Base-by-base conservation (phyloP, 495 filamentous ascomycete species). In the Penicillium verhagenii region DNA sequence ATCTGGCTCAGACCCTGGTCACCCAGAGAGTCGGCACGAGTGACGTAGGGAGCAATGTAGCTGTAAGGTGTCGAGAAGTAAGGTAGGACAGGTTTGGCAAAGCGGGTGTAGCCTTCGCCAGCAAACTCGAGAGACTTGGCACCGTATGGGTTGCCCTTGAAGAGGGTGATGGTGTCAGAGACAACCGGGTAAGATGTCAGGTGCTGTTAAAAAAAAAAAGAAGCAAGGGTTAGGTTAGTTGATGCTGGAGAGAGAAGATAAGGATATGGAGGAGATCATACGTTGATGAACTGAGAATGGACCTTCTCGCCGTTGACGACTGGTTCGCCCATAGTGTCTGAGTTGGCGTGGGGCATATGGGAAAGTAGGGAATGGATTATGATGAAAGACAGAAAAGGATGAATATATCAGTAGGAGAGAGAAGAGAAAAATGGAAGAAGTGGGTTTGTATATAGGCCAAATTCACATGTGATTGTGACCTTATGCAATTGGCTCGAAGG, bases 101-200 rank as follows among this genome's bases (percentile, higher is more conserved):
- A 67, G 58, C 76, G 78, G 42, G 71, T 66, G 75, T 91, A 96
- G 61, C 83, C 82, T 44, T 81, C 75, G 63, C 87, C 79, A 67
- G 85, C 79, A 43, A 90, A 75, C 57, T 88, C 76, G 63, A 97
- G 72, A 50, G 90, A 89, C 72, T 87, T 90, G 58, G 88, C 84
- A 68, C 90, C 93, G 67, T 88, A 84, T 18, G 88, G 84, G 70
- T 91, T 88, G 55, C 76, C 77, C 66, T 92, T 90, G 81, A 92
- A 88, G 66, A 82, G 82, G 33, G 76, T 67, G 73, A 96, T 84
- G 63, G 83, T 76, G 70, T 96, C 91, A 62, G 83, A 85, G 67
- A 97, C 81, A 48, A 94, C 73, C 9, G 94, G 94, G 75, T 95
- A 96, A 56, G 85, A 86, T 35, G 81, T 80, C 56, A 97, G 81